A percentile compares a stretch with the other conserved stretches of the same genome.
phyloP scores from a whole-genome alignment of 1,139 yeast genomes.

The Hemisphaericaspora lyxosophila region DNA sequence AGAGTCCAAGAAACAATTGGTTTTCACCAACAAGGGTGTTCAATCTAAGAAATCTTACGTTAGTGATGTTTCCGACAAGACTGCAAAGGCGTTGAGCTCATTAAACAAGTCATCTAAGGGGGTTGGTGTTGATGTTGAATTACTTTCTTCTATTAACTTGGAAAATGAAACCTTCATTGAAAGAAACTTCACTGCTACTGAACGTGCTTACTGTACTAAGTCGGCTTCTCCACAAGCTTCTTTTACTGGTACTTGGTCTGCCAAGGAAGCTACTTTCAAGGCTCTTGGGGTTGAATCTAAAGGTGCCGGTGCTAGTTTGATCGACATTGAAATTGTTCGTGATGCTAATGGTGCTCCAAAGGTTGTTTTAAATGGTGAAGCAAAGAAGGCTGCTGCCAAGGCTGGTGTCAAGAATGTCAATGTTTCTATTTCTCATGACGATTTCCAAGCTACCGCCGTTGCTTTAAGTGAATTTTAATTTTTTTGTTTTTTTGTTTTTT shows the following conservation, averaged over 20 bases:
- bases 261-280: constrained; percentile 98
- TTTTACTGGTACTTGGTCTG: constrained; percentile 98
- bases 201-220: constrained; percentile 71
- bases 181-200: constrained; percentile 84
- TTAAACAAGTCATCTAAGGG: constrained; percentile 57
- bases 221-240: constrained; percentile 85
- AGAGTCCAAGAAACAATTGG: constrained; percentile 50
- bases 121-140: constrained; percentile 97
- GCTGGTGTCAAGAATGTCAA: constrained; percentile 72
- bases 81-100: constrained; percentile 50
- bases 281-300: constrained; percentile 84
- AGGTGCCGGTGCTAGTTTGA: constrained; percentile 94
- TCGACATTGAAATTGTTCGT: constrained; percentile 84
- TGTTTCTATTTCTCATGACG: constrained; percentile 94
- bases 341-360: constrained; percentile 78
- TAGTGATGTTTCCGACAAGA: constrained; percentile 37
- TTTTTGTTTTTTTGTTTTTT: no score
- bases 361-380: constrained; percentile 74
- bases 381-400: constrained; percentile 66
- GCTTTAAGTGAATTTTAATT: constrained; percentile 72
- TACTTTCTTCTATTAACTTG: constrained; percentile 74
- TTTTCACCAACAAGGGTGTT: constrained; percentile 44
- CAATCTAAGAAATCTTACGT: constrained; percentile 38
- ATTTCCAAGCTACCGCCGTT: constrained; percentile 95
- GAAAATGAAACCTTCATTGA: constrained; percentile 86